A percentile compares a stretch with the other conserved stretches of the same genome.
Evolutionary conservation across 169 alveolate species (phyloP).

Genomic region (Eimeria nieschulzi): DNA sequence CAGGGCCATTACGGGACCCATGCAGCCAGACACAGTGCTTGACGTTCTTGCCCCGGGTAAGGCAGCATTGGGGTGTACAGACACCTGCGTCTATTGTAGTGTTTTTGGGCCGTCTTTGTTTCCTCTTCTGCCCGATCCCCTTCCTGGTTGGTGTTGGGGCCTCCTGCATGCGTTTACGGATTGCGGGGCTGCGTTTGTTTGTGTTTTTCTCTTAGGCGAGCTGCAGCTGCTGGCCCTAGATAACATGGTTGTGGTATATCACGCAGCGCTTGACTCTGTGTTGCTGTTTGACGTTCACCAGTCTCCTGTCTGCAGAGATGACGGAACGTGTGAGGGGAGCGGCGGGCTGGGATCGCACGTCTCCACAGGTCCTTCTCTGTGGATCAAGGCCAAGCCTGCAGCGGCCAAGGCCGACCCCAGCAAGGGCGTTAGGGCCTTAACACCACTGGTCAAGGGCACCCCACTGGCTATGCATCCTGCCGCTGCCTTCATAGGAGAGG

Average conservation of each 20-base stretch:
- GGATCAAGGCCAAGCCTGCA: not conserved
- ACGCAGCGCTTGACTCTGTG: not conserved
- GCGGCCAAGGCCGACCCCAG: not conserved
- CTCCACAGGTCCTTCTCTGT: constrained; percentile 5
- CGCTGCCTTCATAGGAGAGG: not conserved
- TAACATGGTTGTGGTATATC: constrained; percentile 6
- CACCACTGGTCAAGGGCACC: constrained; percentile 11
- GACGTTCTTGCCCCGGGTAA: constrained; percentile 66
- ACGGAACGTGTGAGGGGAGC: not conserved
- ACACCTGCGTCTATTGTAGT: not conserved
- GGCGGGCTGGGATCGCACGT: too few relatives aligned
- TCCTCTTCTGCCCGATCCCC: not conserved
- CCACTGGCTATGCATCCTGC: not conserved
- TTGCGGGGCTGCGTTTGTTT: not conserved
- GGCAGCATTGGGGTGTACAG: not conserved
- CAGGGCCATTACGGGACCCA: constrained; percentile 20
- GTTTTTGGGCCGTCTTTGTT: not conserved
- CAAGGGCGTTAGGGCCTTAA: constrained; percentile 21
- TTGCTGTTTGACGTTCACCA: constrained; percentile 18
- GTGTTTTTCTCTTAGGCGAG: not conserved
- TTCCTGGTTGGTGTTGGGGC: not conserved
- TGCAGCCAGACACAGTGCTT: constrained; percentile 55
- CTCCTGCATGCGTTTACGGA: not conserved
- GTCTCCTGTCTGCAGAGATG: not conserved
- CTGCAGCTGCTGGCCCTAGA: constrained; percentile 40